Evolutionary conservation across 1,139 yeast genomes (phyloP).

Genomic region (Sporopachydermia cereana): DNA sequence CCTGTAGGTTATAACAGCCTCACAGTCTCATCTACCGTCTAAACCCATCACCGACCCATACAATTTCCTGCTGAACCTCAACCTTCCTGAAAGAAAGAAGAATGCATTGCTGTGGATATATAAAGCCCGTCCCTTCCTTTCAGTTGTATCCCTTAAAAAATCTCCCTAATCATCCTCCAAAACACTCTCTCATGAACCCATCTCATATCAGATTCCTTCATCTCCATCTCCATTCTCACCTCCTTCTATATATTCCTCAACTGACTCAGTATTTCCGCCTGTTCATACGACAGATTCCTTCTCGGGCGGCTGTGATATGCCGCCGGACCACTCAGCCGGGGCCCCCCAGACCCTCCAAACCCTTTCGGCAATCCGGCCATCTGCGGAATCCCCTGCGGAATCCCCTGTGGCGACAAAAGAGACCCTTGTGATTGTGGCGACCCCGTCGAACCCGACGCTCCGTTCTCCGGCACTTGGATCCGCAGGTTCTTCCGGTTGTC

Average conservation of each 20-base stretch:
- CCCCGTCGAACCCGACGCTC: neutral
- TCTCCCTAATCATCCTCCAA: too few relatives aligned
- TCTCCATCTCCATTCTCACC: neutral
- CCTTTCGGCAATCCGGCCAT: neutral
- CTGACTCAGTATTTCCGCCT: slow-evolving; percentile 34
- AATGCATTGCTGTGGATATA: too few relatives aligned
- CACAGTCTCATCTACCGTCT: too few relatives aligned
- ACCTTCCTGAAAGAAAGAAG: too few relatives aligned
- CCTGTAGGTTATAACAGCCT: too few relatives aligned
- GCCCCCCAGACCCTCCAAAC: neutral
- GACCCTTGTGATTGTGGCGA: too few relatives aligned
- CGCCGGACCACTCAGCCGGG: slow-evolving; percentile 5
- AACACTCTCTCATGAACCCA: too few relatives aligned
- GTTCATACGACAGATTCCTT: slow-evolving; percentile 37
- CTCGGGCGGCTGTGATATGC: slow-evolving; percentile 9
- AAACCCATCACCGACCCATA: too few relatives aligned
- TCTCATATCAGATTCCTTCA: too few relatives aligned
- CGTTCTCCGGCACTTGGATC: neutral
- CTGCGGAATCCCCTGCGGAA: neutral
- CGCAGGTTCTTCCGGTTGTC: slow-evolving; percentile 1
- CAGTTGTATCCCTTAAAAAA: too few relatives aligned
- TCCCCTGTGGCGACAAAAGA: neutral
- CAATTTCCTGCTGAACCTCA: too few relatives aligned
- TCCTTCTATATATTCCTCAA: slow-evolving; percentile 18
- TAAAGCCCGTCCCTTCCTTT: too few relatives aligned